Evolutionary conservation across 1,284 basidiomycete species (phyloP).

Genomic region (Pyrrhoderma lamaoense): DNA sequence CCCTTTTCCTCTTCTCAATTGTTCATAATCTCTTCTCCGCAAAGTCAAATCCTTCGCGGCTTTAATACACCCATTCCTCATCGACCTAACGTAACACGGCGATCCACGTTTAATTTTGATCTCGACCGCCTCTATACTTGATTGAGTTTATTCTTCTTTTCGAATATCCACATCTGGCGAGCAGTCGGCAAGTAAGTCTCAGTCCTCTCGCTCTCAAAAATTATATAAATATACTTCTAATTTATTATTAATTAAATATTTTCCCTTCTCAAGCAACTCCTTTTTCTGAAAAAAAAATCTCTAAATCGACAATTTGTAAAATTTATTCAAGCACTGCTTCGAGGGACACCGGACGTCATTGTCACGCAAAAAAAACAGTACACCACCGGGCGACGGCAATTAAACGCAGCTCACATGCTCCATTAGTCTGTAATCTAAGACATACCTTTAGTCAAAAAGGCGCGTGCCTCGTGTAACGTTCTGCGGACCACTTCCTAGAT

Average conservation of each 20-base stretch:
- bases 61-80: too few species aligned
- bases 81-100: slow-evolving; percentile 3
- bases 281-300: background rate
- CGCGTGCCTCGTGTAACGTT: slow-evolving; percentile 7
- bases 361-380: background rate
- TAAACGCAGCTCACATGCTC: background rate
- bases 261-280: background rate
- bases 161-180: too few species aligned
- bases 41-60: slow-evolving; percentile 9
- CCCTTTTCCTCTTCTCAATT: slow-evolving; percentile 4
- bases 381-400: background rate
- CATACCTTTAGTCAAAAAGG: background rate
- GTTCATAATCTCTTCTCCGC: background rate
- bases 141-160: background rate
- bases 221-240: background rate
- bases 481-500: background rate
- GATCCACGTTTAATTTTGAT: slow-evolving; percentile 7
- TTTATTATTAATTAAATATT: background rate
- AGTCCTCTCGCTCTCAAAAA: background rate
- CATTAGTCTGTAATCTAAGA: slow-evolving; percentile 10
- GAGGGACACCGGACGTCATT: background rate
- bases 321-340: slow-evolving; percentile 7
- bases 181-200: background rate
- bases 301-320: background rate
- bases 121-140: background rate